Evolutionary conservation across 176 grass and related monocot genomes (phyloP), one percentile per base, ranked within the genome.

Genomic region (Cocos nucifera): DNA sequence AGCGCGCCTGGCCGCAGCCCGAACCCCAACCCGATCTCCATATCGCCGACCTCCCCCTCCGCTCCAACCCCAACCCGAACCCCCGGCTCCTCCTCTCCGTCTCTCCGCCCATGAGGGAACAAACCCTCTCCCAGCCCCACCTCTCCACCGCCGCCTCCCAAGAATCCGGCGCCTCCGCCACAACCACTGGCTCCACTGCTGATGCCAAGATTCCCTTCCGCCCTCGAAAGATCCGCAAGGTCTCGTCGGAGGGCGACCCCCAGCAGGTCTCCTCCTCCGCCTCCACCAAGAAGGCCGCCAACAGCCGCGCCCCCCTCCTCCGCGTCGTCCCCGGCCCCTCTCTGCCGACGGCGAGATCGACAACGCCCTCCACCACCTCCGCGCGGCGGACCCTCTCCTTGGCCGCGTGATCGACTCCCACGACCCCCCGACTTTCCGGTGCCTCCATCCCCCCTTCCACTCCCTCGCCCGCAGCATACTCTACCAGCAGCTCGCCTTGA

Each of bases 391-490:
- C 20, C 65, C 77, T 3, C 56, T 71, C 28, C 85, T 89, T 2
- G 60, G 69, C 52, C 57, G 5, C 9, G 77, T 84, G 22, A 84
- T 89, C 3, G 28, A 67, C 70, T 61, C 77, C 39, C 79, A 74
- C 22, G 44, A 58, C 6, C 60, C 73, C 12, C 85, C 80, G 4
- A 21, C 62, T 63, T 76, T 89, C 71, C 53, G 68, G 24, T 69
- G 71, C 1, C 73, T 76, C 58, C 59, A 72, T 25, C 59, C 81
- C 1, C 74, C 81, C 19, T 89, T 81, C 67, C 81, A 81, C 86
- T 81, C 86, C 39, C 81, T 85, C 54, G 53, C 86, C 24, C 71
- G 67, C 54, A 81, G 74, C 54, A 85, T 89, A 55, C 81, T 82
- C 26, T 70, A 82, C 66, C 81, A 85, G 74, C 78, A 78, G 74